Evolutionary conservation across 176 grass and related monocot genomes (phyloP), one percentile per base, ranked within the genome.

Genomic region (Avena atlantica): DNA sequence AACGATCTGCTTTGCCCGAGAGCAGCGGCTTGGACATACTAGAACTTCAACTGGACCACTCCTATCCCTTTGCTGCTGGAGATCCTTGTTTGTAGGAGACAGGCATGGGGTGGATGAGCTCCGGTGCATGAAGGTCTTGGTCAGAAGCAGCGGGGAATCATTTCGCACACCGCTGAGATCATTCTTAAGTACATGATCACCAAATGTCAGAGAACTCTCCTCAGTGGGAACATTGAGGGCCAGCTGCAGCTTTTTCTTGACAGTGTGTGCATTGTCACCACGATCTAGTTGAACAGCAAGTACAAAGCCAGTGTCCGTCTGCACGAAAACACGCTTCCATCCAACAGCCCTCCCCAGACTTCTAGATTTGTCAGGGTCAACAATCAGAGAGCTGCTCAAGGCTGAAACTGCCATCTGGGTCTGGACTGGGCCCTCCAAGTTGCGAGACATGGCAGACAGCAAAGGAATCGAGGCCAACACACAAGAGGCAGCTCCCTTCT

Each of bases 101-200:
- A 95, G 68, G 77, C 93, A 95, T 50, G 93, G 91, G 27, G 86
- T 92, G 84, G 93, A 95, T 31, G 93, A 95, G 70, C 93, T 95
- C 78, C 88, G 89, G 64, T 95, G 93, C 83, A 95, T 71, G 70
- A 82, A 87, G 67, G 81, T 89, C 82, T 90, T 95, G 31, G 93
- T 92, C 48, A 95, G 90, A 60, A 95, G 81, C 48, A 95, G 87
- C 0, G 90, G 90, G 9, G 88, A 95, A 34, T 95, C 90, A 70
- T 95, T 95, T 27, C 86, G 78, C 50, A 92, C 80, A 44, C 81
- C 84, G 85, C 88, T 95, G 53, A 95, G 93, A 85, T 95, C 93
- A 91, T 95, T 91, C 76, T 90, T 91, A 48, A 95, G 78, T 20
- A 95, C 84, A 75, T 12, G 80, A 24, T 95, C 93, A 74, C 93